These are phyloP conservation scores for Phaffia rhodozyma DNA, from an alignment of 1,284 basidiomycete species.

Conservation along the genomic window DNA sequence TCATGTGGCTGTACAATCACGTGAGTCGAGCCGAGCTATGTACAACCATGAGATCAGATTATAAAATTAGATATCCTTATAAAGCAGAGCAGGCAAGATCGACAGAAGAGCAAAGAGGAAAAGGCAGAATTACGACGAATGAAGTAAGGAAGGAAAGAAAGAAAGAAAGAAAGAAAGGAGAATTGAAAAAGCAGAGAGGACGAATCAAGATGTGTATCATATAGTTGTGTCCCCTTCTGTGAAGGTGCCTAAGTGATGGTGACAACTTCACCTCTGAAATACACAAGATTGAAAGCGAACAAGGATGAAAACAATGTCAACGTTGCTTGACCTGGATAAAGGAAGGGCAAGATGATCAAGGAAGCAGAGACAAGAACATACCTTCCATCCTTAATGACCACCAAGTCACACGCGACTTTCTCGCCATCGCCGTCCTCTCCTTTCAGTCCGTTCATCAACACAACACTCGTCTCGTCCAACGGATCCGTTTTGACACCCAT, in stretches of 20 bases:
- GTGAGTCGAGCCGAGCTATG: too few relatives aligned
- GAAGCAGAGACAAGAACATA: background rate
- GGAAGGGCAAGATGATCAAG: background rate
- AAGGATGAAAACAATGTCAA: too few relatives aligned
- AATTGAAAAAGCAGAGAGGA: background rate
- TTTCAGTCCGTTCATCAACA: constrained; percentile 79
- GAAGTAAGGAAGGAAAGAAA: background rate
- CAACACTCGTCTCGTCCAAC: constrained; percentile 69
- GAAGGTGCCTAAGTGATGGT: constrained; percentile 52
- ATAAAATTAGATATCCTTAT: too few relatives aligned
- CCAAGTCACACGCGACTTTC: constrained; percentile 77
- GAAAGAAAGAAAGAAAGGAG: background rate
- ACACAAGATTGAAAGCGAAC: too few relatives aligned
- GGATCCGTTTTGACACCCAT: constrained; percentile 58
- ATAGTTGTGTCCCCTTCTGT: background rate
- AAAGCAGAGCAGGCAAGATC: too few relatives aligned
- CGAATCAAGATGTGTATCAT: background rate
- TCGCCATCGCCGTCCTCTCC: constrained; percentile 38
- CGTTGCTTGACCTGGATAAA: constrained; percentile 23
- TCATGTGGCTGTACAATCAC: too few relatives aligned
- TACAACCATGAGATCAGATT: too few relatives aligned
- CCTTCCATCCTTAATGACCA: constrained; percentile 51
- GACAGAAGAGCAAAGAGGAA: background rate
- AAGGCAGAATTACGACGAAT: background rate
- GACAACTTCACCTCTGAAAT: constrained; percentile 64